Evolutionary conservation across 192 early-diverging fungal genomes (phyloP).

Genomic region (Coemansia erecta): DNA sequence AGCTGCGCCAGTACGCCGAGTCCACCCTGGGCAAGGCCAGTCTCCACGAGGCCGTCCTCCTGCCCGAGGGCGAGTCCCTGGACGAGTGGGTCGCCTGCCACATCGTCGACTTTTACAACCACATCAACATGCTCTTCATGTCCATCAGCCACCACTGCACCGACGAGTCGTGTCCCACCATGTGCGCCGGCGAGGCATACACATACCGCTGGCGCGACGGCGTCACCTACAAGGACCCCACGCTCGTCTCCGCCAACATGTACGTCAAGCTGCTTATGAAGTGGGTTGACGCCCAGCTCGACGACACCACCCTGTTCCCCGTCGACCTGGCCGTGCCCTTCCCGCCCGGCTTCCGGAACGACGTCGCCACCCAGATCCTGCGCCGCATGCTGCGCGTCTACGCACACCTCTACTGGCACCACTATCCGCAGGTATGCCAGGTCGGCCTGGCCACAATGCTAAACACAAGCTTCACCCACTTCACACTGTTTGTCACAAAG

Average conservation of each 20-base stretch:
- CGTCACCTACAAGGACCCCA: constrained; percentile 79
- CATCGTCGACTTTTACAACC: constrained; percentile 94
- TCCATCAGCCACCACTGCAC: constrained; percentile 87
- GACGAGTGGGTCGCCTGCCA: constrained; percentile 96
- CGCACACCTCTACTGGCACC: constrained; percentile 89
- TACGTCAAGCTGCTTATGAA: constrained; percentile 87
- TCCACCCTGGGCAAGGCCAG: constrained; percentile 79
- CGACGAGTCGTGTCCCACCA: constrained; percentile 79
- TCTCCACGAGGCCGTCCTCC: constrained; percentile 69
- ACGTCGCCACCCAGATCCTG: constrained; percentile 71
- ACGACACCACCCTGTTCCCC: constrained; percentile 87
- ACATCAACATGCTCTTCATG: constrained; percentile 92
- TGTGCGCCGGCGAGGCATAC: constrained; percentile 84
- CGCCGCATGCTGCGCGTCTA: constrained; percentile 89
- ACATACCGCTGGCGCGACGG: constrained; percentile 92
- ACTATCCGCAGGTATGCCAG: constrained; percentile 71
- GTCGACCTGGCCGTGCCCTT: constrained; percentile 74
- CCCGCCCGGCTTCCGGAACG: constrained; percentile 64
- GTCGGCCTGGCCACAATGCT: constrained; percentile 85
- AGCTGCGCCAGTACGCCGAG: constrained; percentile 59
- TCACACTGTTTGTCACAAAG: constrained; percentile 85
- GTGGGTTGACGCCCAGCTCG: constrained; percentile 79
- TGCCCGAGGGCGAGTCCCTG: constrained; percentile 85
- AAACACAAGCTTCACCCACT: constrained; percentile 94
- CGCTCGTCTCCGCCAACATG: constrained; percentile 81